Evolutionary conservation across 2,329 filamentous ascomycete genomes (phyloP).

Genomic region (Colletotrichum theobromicola): DNA sequence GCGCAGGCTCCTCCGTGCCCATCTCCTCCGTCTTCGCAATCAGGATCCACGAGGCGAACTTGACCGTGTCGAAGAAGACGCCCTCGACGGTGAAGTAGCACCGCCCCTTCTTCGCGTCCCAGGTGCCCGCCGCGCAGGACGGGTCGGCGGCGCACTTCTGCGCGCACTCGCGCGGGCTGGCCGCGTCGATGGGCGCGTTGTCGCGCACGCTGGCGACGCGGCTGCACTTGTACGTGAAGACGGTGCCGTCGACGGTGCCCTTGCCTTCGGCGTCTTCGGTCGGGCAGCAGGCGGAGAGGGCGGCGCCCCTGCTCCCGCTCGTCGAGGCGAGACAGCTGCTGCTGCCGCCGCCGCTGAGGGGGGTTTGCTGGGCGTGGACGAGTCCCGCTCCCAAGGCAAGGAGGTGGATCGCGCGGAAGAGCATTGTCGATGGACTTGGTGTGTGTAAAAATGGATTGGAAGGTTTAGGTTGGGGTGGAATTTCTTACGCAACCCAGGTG

Average conservation of each 20-base stretch:
- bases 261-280: neutral
- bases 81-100: neutral
- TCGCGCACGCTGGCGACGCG: neutral
- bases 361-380: neutral
- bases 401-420: neutral
- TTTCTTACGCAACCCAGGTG: neutral
- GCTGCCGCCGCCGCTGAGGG: neutral
- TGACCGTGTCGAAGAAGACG: neutral
- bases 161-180: neutral
- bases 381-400: rapidly evolving
- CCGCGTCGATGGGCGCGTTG: rapidly evolving
- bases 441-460: neutral
- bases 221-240: neutral
- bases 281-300: rapidly evolving
- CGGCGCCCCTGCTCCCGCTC: neutral
- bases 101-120: neutral
- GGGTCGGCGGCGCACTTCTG: neutral
- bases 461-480: neutral
- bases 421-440: neutral
- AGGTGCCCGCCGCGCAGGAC: neutral
- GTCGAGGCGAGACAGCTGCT: neutral
- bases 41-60: neutral
- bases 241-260: neutral
- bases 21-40: neutral
- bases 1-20: neutral